Evolutionary conservation across 164 flowering plant species (phyloP), one percentile per base, ranked within the genome.

Genomic region (Cinnamomum micranthum): DNA sequence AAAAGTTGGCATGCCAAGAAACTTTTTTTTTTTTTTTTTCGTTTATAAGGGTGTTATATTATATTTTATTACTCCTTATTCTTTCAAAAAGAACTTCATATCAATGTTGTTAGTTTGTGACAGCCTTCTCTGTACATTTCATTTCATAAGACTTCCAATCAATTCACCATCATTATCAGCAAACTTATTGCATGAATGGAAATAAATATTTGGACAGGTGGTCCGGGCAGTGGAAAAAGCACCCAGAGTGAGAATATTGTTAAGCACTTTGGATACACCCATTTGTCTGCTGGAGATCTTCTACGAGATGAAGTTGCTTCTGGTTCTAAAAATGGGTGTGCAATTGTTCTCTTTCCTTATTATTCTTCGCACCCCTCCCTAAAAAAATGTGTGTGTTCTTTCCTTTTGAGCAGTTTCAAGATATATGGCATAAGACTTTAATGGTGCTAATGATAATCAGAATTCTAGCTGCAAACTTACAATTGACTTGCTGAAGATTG

Each of bases 141-240:
- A 13, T 12, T 12, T 65, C 27, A 65, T n/a, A 0, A 65, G 23
- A 65, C 13, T 35, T 3, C 2, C 7, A 6, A 70, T 7, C 50
- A n/a, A 5, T 24, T 31, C 35, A 27, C 15, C 2, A 47, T 75
- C n/a, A 17, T 17, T 17, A 59, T n/a, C 22, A 59, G 22, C 7
- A 59, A 4, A 17, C 63, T 59, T n/a, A 59, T 59, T 59, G 7
- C 22, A 17, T 59, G 22, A 4, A 17, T 59, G 63, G 10, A 10
- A 64, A 22, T 64, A 22, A 24, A 65, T 15, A 14, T 58, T 25
- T 74, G 63, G 64, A 68, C 85, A 85, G 87, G 87, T 72, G 80
- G 87, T n/a, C 85, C 87, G 11, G 85, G 87, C 51, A 83, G 85
- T 80, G 89, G 85, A 33, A 85, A 85, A 79, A 81, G 84, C 24